A percentile compares a stretch with the other conserved stretches of the same genome.
phyloP scores from a whole-genome alignment of 345 rosid species.

The Melastoma malabathricum region DNA sequence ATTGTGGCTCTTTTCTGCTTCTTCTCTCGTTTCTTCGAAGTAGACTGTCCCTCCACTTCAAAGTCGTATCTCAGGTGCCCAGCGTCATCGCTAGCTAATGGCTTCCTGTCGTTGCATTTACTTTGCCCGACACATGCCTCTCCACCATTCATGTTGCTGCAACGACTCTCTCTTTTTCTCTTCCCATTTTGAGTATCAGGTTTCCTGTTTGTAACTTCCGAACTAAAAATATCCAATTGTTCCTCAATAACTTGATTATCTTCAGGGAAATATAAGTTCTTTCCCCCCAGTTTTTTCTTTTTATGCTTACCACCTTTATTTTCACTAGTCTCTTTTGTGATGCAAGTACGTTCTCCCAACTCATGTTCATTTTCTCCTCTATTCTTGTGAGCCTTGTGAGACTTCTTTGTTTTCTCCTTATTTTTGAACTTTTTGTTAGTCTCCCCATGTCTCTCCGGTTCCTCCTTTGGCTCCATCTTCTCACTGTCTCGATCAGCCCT shows the following conservation, averaged over 20 bases:
- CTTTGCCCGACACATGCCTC: neutral
- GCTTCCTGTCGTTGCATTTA: constrained; percentile 1
- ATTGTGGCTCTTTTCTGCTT: constrained; percentile 15
- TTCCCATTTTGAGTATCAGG: constrained; percentile 1
- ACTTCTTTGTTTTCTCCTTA: neutral
- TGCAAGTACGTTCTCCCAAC: neutral
- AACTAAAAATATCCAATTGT: constrained; percentile 9
- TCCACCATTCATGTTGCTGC: constrained; percentile 3
- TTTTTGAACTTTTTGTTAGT: neutral
- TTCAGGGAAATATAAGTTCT: too few relatives aligned
- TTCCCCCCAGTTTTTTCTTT: too few relatives aligned
- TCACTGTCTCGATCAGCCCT: neutral
- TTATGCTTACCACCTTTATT: too few relatives aligned
- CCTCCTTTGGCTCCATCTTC: neutral
- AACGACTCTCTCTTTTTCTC: constrained; percentile 4
- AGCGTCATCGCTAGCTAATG: neutral
- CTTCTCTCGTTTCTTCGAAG: constrained; percentile 10
- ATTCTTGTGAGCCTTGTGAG: too few relatives aligned
- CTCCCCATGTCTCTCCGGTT: neutral
- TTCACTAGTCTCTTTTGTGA: too few relatives aligned
- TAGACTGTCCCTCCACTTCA: neutral
- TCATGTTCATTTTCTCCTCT: neutral
- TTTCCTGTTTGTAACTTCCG: too few relatives aligned
- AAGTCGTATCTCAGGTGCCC: neutral
- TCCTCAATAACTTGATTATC: constrained; percentile 2